phyloP scores from a whole-genome alignment of 805 yeast species.

The Cyberlindnera saturnus region DNA sequence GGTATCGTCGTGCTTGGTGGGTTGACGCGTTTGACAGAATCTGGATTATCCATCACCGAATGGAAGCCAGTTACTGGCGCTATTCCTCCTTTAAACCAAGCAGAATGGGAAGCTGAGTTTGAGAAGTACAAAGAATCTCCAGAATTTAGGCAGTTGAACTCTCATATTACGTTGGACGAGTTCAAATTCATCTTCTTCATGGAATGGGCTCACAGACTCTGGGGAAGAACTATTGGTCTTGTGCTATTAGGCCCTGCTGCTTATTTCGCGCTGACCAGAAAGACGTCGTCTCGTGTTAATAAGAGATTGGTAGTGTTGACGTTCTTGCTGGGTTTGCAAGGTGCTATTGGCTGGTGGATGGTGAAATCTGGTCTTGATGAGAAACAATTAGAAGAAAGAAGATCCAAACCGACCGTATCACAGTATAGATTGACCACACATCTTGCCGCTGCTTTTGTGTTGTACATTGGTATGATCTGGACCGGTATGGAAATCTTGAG shows the following conservation, averaged over 20 bases:
- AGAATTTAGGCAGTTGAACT: constrained; percentile 82
- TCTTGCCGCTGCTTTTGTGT: constrained; percentile 83
- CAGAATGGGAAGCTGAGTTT: constrained; percentile 85
- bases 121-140: constrained; percentile 78
- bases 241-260: constrained; percentile 79
- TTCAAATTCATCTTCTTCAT: constrained; percentile 90
- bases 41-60: constrained; percentile 93
- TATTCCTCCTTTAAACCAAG: constrained; percentile 76
- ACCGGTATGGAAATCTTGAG: constrained; percentile 81
- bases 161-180: constrained; percentile 84
- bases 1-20: constrained; percentile 98
- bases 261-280: constrained; percentile 65
- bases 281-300: constrained; percentile 62
- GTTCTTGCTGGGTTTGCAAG: constrained; percentile 82
- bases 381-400: constrained; percentile 67
- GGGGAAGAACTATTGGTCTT: constrained; percentile 88
- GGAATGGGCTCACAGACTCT: constrained; percentile 96
- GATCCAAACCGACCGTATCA: constrained; percentile 94
- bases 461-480: constrained; percentile 86
- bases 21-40: constrained; percentile 88
- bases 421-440: constrained; percentile 93
- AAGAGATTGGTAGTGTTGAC: constrained; percentile 66
- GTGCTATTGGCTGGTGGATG: constrained; percentile 99
- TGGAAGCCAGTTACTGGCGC: constrained; percentile 98
- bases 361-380: constrained; percentile 91